These are phyloP conservation scores for Alternaria conjuncta DNA, from an alignment of 2,329 filamentous ascomycete species.

Conservation along the genomic window DNA sequence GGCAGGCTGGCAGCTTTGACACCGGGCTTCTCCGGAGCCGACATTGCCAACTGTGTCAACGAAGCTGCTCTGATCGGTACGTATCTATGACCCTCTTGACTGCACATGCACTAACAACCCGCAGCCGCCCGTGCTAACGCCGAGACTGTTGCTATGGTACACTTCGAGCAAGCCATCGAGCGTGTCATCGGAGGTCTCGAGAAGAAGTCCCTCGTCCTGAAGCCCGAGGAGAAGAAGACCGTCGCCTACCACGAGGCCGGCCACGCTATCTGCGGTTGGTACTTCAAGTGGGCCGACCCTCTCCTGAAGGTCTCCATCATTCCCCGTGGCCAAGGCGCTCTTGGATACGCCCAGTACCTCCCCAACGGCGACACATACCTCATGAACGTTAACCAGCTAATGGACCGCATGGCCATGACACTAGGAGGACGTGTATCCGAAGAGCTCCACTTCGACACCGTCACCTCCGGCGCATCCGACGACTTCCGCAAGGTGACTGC, in stretches of 20 bases:
- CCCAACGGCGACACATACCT: conserved; percentile 90
- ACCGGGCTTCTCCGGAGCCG: conserved; percentile 94
- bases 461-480: conserved; percentile 92
- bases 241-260: conserved; percentile 98
- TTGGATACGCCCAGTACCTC: conserved; percentile 98
- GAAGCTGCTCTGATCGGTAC: conserved; percentile 94
- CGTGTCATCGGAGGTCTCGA: conserved; percentile 95
- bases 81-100: conserved; percentile 39
- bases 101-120: conserved; percentile 49
- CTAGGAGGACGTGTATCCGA: conserved; percentile 94
- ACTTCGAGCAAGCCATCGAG: conserved; percentile 98
- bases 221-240: conserved; percentile 90
- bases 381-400: conserved; percentile 93
- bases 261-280: conserved; percentile 98
- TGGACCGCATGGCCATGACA: conserved; percentile 99
- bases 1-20: conserved; percentile 91
- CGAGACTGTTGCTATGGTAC: conserved; percentile 79
- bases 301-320: conserved; percentile 99
- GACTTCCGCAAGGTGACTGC: conserved; percentile 98
- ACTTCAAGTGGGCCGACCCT: conserved; percentile 93
- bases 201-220: conserved; percentile 94
- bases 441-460: conserved; percentile 94
- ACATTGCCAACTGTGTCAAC: conserved; percentile 98
- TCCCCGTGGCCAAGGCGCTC: conserved; percentile 87
- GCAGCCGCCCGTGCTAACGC: conserved; percentile 83